Conservation (phyloP, 164 flowering plant genomes). For the Chimonanthus praecox region DNA sequence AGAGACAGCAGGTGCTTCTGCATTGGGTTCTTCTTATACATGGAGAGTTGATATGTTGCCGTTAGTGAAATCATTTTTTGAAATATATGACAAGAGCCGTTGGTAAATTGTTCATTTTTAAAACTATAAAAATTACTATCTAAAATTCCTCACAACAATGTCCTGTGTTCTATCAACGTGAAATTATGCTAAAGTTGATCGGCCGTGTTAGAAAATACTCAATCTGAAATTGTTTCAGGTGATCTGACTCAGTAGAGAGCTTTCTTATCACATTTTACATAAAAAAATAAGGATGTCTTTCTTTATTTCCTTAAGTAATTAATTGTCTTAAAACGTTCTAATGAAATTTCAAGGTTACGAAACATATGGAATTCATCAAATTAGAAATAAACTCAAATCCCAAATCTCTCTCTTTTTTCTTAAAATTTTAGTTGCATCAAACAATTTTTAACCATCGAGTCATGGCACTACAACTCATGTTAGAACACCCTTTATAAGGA, state of each 20-base stretch:
- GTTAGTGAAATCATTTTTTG: neutral
- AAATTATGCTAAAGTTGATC: no score
- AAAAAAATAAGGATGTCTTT: neutral
- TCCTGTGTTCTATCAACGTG: neutral
- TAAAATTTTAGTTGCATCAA: no score
- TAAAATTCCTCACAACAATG: neutral
- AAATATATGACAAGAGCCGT: neutral
- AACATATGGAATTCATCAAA: no score
- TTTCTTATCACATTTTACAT: neutral
- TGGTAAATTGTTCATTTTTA: neutral
- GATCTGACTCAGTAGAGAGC: neutral
- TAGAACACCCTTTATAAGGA: no score
- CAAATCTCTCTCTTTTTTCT: no score
- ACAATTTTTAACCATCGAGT: no score
- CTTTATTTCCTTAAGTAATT: no score
- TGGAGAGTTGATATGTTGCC: neutral
- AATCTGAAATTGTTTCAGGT: neutral
- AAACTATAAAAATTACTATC: no score
- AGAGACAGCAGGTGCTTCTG: neutral
- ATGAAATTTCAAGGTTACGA: no score
- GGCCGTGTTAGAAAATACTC: neutral
- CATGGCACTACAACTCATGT: no score
- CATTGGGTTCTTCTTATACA: neutral
- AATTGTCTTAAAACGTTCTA: no score
- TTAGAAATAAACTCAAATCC: no score